Evolutionary conservation across 768 basidiomycete species (phyloP).

Genomic region (Gautieria morchelliformis): DNA sequence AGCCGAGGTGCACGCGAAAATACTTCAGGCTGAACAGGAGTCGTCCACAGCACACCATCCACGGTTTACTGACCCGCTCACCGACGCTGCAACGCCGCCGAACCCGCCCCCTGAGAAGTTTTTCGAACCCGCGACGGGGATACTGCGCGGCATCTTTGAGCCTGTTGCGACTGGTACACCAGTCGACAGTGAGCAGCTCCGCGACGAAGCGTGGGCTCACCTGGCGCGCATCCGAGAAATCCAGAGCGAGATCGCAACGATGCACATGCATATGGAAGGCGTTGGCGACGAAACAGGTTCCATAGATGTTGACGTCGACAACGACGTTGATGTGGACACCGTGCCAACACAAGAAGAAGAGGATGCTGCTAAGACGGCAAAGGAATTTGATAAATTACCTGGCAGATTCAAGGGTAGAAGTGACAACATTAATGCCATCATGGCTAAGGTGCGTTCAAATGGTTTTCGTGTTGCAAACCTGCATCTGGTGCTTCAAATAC

Average conservation of each 20-base stretch:
- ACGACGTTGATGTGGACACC: conserved; percentile 31
- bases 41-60: conserved; percentile 10
- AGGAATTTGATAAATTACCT: conserved; percentile 58
- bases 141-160: conserved; percentile 29
- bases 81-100: conserved; percentile 13
- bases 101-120: conserved; percentile 18
- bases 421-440: conserved; percentile 58
- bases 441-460: conserved; percentile 48
- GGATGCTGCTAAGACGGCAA: conserved; percentile 36
- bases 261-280: conserved; percentile 71
- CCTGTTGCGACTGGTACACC: conserved; percentile 6
- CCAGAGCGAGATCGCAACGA: conserved; percentile 59
- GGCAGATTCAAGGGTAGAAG: conserved; percentile 63
- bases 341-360: conserved; percentile 43
- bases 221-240: conserved; percentile 61
- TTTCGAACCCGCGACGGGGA: conserved; percentile 42
- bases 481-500: neutral
- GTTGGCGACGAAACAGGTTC: conserved; percentile 29
- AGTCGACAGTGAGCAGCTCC: conserved; percentile 17
- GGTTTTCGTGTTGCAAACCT: conserved; percentile 3
- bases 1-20: conserved; percentile 37
- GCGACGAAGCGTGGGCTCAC: conserved; percentile 56
- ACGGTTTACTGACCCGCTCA: conserved; percentile 1
- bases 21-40: conserved; percentile 8
- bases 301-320: conserved; percentile 9